Base-by-base conservation (phyloP, 306 rosid species). In the Fagus crenata region DNA sequence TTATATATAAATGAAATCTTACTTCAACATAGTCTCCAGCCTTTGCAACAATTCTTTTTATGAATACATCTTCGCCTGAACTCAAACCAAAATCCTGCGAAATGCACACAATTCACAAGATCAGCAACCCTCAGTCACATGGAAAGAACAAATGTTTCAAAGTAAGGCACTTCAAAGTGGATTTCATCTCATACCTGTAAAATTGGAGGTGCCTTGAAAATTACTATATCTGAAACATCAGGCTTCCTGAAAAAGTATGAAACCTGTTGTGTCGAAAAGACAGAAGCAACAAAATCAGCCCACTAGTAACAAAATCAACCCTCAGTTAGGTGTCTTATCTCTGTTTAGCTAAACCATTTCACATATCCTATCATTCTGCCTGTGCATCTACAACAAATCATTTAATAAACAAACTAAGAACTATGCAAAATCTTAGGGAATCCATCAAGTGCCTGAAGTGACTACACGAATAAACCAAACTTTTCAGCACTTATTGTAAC, bases 21-120 rank as follows among this genome's bases (percentile, higher is more conserved):
- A 92, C 99, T 76, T 92, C 93, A 65, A 95, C 97, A 75, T 36
- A 69, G 69, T 95, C 99, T 71, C 99, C 99, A 77, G 93, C 97
- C 85, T 86, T 90, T 31, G 99, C 99, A 68, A 95, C 99, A 67
- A 95, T 77, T 81, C 99, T 90, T 78, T 95, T 95, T 22, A 95
- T 86, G 77, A 92, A 92, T 7, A 89, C 90, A 80, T 95, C 90
- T 78, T 95, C 99, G 42, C 85, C 78, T 0, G 97, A 84, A 75
- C 78, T 60, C 77, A 69, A 92, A 75, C 97, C 97, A 75, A 72
- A 2, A 64, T 89, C 87, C 99, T 95, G 60, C 88, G 78, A 4
- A 84, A 65, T 7, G 15, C 43, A 71, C 31, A 80, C 1, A 71
- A 59, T 42, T 41, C 70, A 78, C 65, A 68, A 72, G 33, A 53